These are phyloP conservation scores for Malassezia pachydermatis DNA, from an alignment of 1,284 basidiomycete species.

Conservation along the genomic window DNA sequence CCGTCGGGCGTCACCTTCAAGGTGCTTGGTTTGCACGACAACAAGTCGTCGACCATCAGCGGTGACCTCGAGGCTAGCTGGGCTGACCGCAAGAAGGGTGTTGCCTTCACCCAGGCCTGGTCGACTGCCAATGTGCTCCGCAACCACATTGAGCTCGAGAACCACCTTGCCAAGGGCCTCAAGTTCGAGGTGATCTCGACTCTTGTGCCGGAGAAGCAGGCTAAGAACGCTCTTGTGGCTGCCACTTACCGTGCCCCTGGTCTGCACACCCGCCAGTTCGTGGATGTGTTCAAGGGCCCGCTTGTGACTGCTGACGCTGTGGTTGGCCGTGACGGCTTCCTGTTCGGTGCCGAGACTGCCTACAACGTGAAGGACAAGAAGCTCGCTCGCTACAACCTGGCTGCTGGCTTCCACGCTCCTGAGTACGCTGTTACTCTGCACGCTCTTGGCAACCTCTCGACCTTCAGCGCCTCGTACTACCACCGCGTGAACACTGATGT, in stretches of 20 bases:
- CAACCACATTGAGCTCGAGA: conserved; percentile 88
- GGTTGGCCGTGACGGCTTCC: conserved; percentile 91
- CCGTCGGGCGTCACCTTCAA: conserved; percentile 55
- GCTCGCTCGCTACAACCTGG: conserved; percentile 82
- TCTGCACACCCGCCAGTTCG: conserved; percentile 78
- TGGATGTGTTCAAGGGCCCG: conserved; percentile 96
- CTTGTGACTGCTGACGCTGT: conserved; percentile 83
- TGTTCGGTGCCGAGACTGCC: conserved; percentile 85
- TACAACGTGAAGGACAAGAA: conserved; percentile 93
- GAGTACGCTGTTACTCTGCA: conserved; percentile 94
- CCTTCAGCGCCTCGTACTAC: conserved; percentile 94
- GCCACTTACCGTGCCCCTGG: conserved; percentile 93
- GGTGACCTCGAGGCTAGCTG: conserved; percentile 49
- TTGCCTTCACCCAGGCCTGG: conserved; percentile 59
- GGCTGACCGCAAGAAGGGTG: conserved; percentile 45
- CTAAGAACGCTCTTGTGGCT: conserved; percentile 62
- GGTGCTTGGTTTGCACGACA: conserved; percentile 47
- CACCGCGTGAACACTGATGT: conserved; percentile 89
- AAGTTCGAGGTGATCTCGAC: conserved; percentile 84
- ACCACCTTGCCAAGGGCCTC: conserved; percentile 89
- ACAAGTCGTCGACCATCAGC: conserved; percentile 44
- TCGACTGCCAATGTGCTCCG: conserved; percentile 71
- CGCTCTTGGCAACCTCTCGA: conserved; percentile 85
- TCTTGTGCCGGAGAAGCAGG: conserved; percentile 67
- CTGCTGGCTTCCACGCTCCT: conserved; percentile 85